A percentile compares a stretch with the other conserved stretches of the same genome.
Conservation (phyloP, 305 asterid species). For the Coffea humblotiana region DNA sequence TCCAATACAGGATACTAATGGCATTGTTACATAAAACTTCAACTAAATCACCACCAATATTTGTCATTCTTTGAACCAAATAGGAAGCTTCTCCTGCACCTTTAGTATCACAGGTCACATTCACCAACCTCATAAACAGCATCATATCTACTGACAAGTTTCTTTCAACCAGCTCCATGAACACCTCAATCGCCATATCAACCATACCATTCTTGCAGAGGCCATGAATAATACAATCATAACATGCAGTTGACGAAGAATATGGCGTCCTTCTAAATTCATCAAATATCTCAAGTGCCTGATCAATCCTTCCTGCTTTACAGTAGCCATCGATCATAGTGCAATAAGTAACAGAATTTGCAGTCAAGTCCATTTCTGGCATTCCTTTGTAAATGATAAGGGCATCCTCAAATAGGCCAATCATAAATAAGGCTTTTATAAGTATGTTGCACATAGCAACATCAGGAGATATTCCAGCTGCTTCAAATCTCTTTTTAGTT, state of each 20-base stretch:
- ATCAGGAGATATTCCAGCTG: slow-evolving; percentile 54
- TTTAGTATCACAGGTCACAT: slow-evolving; percentile 29
- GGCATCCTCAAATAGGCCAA: slow-evolving; percentile 81
- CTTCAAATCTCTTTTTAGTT: slow-evolving; percentile 51
- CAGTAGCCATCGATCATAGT: slow-evolving; percentile 72
- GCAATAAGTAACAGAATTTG: slow-evolving; percentile 53
- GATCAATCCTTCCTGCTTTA: slow-evolving; percentile 59
- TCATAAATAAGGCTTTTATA: slow-evolving; percentile 66
- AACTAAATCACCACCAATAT: slow-evolving; percentile 33
- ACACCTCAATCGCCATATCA: slow-evolving; percentile 56
- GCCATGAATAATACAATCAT: slow-evolving; percentile 51
- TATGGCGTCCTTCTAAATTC: slow-evolving; percentile 44
- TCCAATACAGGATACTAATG: slow-evolving; percentile 47
- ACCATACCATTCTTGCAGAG: slow-evolving; percentile 58
- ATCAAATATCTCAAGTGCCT: slow-evolving; percentile 68
- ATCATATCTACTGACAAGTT: slow-evolving; percentile 44
- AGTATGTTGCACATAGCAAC: slow-evolving; percentile 63
- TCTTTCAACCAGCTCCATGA: slow-evolving; percentile 46
- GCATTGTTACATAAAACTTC: slow-evolving; percentile 40
- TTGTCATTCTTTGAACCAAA: slow-evolving; percentile 45
- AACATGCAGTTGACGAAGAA: slow-evolving; percentile 56
- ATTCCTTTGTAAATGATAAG: slow-evolving; percentile 45
- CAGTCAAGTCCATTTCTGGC: slow-evolving; percentile 45
- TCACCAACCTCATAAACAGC: slow-evolving; percentile 46
- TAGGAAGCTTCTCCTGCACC: slow-evolving; percentile 50